Base-by-base conservation (phyloP, 179 eudicot species). In the Corrigiola litoralis region DNA sequence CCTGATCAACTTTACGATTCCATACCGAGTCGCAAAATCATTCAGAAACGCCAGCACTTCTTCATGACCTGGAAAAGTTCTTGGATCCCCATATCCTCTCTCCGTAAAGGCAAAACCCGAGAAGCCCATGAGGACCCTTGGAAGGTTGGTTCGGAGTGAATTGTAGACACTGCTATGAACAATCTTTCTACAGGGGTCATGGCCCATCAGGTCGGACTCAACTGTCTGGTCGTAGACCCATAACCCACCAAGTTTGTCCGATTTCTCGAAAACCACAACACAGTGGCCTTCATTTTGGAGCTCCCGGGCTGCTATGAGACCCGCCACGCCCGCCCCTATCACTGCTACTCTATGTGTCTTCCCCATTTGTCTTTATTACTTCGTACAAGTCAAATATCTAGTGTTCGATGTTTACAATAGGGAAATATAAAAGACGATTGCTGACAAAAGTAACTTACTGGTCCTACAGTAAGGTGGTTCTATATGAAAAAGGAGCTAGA, bases 271-370 rank as follows among this genome's bases (percentile, higher is more conserved):
- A 33, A 76, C 58, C 4, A 56, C 65, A 25, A 84, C 85, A 31
- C 41, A 72, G 60, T 84, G 88, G 65, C 75, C 76, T 60, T 66
- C 72, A 59, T 71, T 56, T 33, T 17, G 63, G 34, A 81, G 88
- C 72, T 84, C 88, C 4, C 82, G 77, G 36, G 84, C 76, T 2
- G 80, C 65, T 1, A 74, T 50, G 0, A 84, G 68, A 5, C 88
- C 88, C 29, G 81, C 51, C 4, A 54, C 58, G 1, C 88, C 88
- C 4, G 81, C 85, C 49, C 85, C 85, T 4, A 84, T 79, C n/a
- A 81, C 83, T 13, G 83, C 85, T 16, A 74, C 76, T 34, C 63
- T 75, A 37, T 65, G 63, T 9, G 76, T 65, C 20, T n/a, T n/a
- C 23, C 34, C 40, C 80, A 77, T 60, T 9, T 16, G 6, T 57